Percentiles rank a stretch among this genome's conserved stretches.
Conservation (phyloP, 495 filamentous ascomycete species). For the Penicillium goetzii region DNA sequence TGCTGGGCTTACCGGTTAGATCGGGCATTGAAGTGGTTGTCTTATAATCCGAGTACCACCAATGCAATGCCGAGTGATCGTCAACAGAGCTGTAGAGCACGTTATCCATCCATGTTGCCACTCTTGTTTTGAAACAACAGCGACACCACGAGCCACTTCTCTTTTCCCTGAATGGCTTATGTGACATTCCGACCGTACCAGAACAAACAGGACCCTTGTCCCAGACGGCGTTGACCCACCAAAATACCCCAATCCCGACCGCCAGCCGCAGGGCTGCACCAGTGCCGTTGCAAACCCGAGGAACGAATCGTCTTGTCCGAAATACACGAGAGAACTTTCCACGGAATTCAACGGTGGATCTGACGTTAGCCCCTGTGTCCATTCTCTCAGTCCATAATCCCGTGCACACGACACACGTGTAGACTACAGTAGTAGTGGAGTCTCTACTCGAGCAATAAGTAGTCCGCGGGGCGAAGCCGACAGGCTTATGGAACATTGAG, state of each 20-base stretch:
- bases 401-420: not conserved
- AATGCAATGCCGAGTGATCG: too few relatives aligned
- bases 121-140: too few relatives aligned
- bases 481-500: slow-evolving; percentile 27
- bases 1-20: not conserved
- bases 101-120: too few relatives aligned
- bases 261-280: not conserved
- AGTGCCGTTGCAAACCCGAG: not conserved
- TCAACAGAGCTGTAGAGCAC: too few relatives aligned
- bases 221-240: not conserved
- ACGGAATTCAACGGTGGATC: slow-evolving; percentile 2
- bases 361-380: slow-evolving; percentile 6
- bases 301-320: slow-evolving; percentile 6
- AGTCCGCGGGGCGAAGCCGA: slow-evolving; percentile 13
- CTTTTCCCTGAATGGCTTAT: not conserved
- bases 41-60: too few relatives aligned
- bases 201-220: not conserved
- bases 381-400: not conserved
- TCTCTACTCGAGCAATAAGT: slow-evolving; percentile 19
- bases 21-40: not conserved
- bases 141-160: too few relatives aligned
- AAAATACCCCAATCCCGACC: not conserved
- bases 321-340: slow-evolving; percentile 6
- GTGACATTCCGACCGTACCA: not conserved
- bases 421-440: slow-evolving; percentile 7